These are phyloP conservation scores for Diplogelasinospora grovesii DNA, from an alignment of 495 filamentous ascomycete genomes.

Conservation along the genomic window DNA sequence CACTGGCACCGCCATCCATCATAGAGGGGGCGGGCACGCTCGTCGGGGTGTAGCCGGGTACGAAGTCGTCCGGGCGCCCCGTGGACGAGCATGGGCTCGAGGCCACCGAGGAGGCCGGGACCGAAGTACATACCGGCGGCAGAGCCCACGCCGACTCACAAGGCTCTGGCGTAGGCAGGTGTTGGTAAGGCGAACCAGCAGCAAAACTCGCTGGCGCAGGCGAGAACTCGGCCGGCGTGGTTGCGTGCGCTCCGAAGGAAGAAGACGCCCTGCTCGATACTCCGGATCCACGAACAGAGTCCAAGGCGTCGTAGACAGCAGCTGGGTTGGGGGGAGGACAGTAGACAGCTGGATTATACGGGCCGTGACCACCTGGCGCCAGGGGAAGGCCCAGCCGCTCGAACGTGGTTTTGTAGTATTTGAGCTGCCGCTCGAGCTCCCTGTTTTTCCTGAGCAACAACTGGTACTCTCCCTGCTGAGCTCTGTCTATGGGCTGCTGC, in stretches of 20 bases:
- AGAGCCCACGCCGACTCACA: slow-evolving; percentile 29
- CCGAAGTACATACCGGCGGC: slow-evolving; percentile 19
- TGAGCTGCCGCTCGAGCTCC: slow-evolving; percentile 32
- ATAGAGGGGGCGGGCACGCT: slow-evolving; percentile 32
- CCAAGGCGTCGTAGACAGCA: slow-evolving; percentile 12
- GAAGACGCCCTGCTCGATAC: slow-evolving; percentile 13
- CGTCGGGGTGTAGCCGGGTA: slow-evolving; percentile 29
- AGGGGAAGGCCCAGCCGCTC: slow-evolving; percentile 20
- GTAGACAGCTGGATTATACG: slow-evolving; percentile 1
- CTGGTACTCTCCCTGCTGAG: too few species aligned
- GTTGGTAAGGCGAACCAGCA: slow-evolving; percentile 24
- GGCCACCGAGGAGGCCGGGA: slow-evolving; percentile 27
- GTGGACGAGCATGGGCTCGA: slow-evolving; percentile 39
- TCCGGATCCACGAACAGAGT: slow-evolving; percentile 5
- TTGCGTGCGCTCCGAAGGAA: slow-evolving; percentile 5
- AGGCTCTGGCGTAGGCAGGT: slow-evolving; percentile 27
- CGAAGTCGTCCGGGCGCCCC: slow-evolving; percentile 30
- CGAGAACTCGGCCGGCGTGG: slow-evolving; percentile 14
- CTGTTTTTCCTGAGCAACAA: slow-evolving; percentile 30
- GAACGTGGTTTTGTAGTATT: slow-evolving; percentile 16
- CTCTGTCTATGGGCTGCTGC: slow-evolving; percentile 32
- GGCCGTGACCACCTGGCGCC: background rate
- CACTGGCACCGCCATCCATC: slow-evolving; percentile 24
- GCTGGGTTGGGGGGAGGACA: slow-evolving; percentile 10
- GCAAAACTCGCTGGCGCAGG: slow-evolving; percentile 10